Evolutionary conservation across 345 rosid species (phyloP).

Genomic region (Pistacia atlantica): DNA sequence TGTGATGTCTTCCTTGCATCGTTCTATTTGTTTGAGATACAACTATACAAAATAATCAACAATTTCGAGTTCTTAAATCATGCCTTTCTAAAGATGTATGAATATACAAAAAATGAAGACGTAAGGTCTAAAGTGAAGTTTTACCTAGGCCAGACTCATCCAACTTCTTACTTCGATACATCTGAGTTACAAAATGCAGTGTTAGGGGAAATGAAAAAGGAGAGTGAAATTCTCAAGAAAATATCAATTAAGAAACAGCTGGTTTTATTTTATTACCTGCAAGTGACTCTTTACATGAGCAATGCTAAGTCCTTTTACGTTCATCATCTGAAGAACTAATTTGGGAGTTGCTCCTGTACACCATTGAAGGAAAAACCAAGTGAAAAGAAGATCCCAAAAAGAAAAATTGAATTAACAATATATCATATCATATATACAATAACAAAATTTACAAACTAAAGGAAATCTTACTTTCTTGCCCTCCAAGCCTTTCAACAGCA

Average conservation of each 20-base stretch:
- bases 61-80: not conserved
- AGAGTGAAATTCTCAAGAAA: too few relatives aligned
- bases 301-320: slow-evolving; percentile 81
- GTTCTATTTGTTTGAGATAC: slow-evolving; percentile 20
- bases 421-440: not conserved
- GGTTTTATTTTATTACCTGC: slow-evolving; percentile 48
- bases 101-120: too few relatives aligned
- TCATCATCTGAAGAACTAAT: slow-evolving; percentile 84
- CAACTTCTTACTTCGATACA: slow-evolving; percentile 86
- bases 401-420: not conserved
- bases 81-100: not conserved
- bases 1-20: slow-evolving; percentile 27
- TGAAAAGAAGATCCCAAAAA: not conserved
- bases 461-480: slow-evolving; percentile 71
- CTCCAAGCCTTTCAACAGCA: slow-evolving; percentile 82
- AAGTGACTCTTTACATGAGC: slow-evolving; percentile 93
- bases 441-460: not conserved
- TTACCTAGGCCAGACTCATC: slow-evolving; percentile 71
- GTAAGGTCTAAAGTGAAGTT: not conserved
- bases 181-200: slow-evolving; percentile 37
- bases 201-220: not conserved
- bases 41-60: slow-evolving; percentile 20
- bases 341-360: slow-evolving; percentile 82
- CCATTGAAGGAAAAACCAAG: not conserved
- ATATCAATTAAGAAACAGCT: too few relatives aligned